Percentiles rank a stretch among this genome's conserved stretches.
Conservation (phyloP, 371 early-diverging fungal species). For the Gilbertella persicaria region DNA sequence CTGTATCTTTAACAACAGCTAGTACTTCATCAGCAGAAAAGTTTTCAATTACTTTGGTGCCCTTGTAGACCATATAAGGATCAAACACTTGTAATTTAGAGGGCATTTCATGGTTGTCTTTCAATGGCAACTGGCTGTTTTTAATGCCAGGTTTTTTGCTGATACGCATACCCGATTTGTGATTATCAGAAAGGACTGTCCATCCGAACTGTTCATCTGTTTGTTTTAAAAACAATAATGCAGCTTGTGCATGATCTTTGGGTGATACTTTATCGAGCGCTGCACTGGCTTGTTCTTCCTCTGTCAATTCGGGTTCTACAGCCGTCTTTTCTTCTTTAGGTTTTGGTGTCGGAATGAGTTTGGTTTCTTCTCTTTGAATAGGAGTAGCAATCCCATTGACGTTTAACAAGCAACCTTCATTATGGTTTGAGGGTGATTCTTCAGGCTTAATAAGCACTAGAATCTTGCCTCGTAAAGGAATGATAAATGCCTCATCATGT, state of each 20-base stretch:
- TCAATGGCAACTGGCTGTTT: background rate
- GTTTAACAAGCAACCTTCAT: conserved; percentile 2
- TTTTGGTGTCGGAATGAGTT: background rate
- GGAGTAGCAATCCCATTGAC: conserved; percentile 28
- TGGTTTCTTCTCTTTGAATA: conserved; percentile 6
- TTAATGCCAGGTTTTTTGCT: conserved; percentile 44
- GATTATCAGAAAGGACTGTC: conserved; percentile 47
- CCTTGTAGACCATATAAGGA: conserved; percentile 54
- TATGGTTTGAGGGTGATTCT: background rate
- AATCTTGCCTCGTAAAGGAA: conserved; percentile 58
- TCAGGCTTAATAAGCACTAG: conserved; percentile 50
- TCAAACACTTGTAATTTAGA: conserved; percentile 40
- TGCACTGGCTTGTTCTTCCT: background rate
- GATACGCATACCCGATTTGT: conserved; percentile 42
- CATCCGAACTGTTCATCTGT: conserved; percentile 51
- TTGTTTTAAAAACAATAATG: conserved; percentile 31
- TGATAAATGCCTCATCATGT: conserved; percentile 52
- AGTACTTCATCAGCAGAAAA: conserved; percentile 61
- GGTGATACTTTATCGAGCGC: conserved; percentile 22
- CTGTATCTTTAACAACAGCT: conserved; percentile 50
- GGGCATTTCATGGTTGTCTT: background rate
- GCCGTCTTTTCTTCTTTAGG: background rate
- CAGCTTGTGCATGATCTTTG: conserved; percentile 32
- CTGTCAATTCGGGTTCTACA: conserved; percentile 2
- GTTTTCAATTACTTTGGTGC: conserved; percentile 58